Evolutionary conservation across 257 asterid genomes (phyloP).

Genomic region (Gentiana macrophylla): DNA sequence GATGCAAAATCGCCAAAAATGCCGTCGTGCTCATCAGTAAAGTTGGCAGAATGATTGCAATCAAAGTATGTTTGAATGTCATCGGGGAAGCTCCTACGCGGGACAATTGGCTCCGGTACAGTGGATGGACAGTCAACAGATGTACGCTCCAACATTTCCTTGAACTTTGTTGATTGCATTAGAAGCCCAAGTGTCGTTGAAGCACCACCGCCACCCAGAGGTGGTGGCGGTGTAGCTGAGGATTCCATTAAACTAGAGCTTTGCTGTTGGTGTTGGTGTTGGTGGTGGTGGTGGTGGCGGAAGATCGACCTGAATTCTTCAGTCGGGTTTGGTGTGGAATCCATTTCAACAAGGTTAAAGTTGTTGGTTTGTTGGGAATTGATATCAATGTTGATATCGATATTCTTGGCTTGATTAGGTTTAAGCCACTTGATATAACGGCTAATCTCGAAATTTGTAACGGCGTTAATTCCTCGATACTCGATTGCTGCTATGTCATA

Average conservation of each 20-base stretch:
- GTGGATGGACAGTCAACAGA: conserved; percentile 23
- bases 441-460: conserved; percentile 84
- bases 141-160: conserved; percentile 51
- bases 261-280: conserved; percentile 9
- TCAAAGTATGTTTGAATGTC: conserved; percentile 90
- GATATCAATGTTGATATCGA: not conserved
- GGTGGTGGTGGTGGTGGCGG: conserved; percentile 2
- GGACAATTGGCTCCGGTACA: conserved; percentile 27
- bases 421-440: conserved; percentile 53
- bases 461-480: conserved; percentile 86
- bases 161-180: conserved; percentile 51
- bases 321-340: conserved; percentile 13
- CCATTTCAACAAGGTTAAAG: conserved; percentile 11
- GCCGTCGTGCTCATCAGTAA: conserved; percentile 53
- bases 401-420: conserved; percentile 13
- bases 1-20: conserved; percentile 54
- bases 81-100: conserved; percentile 72
- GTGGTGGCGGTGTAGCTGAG: conserved; percentile 11
- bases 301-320: conserved; percentile 16
- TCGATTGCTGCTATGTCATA: conserved; percentile 96
- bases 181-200: conserved; percentile 48
- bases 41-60: conserved; percentile 52
- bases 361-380: conserved; percentile 10
- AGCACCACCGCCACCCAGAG: conserved; percentile 14
- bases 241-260: conserved; percentile 26